A percentile compares a stretch with the other conserved stretches of the same genome.
These are phyloP conservation scores for Aspergillus glaucus DNA, from an alignment of 2,329 filamentous ascomycete genomes.

Conservation along the genomic window DNA sequence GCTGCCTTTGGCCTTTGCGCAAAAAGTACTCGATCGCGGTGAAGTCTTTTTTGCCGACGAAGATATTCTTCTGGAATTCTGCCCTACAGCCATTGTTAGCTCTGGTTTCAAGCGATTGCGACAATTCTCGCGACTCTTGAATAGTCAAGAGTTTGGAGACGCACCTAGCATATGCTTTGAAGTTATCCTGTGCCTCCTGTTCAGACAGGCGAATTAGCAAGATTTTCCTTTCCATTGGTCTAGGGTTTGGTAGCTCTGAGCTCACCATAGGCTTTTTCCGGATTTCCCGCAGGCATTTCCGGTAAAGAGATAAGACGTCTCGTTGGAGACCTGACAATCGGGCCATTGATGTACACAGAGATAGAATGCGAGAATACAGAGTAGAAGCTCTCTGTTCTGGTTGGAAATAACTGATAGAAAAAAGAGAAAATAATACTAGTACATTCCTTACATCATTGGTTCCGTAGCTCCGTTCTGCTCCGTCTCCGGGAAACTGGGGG, in stretches of 20 bases:
- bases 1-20: constrained; percentile 71
- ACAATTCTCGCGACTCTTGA: neutral
- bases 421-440: neutral
- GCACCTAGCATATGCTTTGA: constrained; percentile 38
- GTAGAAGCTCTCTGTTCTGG: neutral
- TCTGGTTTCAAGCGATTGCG: neutral
- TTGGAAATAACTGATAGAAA: neutral
- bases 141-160: constrained; percentile 1
- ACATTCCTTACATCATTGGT: constrained; percentile 1
- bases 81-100: constrained; percentile 41
- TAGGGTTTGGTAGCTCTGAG: neutral
- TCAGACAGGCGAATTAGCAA: neutral
- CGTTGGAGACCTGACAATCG: constrained; percentile 79
- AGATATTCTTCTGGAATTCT: constrained; percentile 68
- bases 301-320: constrained; percentile 80
- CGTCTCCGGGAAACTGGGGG: constrained; percentile 17
- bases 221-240: neutral
- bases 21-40: constrained; percentile 76
- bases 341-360: constrained; percentile 17
- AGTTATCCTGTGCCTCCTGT: constrained; percentile 37
- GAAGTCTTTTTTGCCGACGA: constrained; percentile 77
- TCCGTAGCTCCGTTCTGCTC: constrained; percentile 10
- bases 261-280: constrained; percentile 71
- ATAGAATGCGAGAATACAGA: neutral
- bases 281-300: constrained; percentile 74